phyloP scores from a whole-genome alignment of 345 rosid species.

The Brassica incana region DNA sequence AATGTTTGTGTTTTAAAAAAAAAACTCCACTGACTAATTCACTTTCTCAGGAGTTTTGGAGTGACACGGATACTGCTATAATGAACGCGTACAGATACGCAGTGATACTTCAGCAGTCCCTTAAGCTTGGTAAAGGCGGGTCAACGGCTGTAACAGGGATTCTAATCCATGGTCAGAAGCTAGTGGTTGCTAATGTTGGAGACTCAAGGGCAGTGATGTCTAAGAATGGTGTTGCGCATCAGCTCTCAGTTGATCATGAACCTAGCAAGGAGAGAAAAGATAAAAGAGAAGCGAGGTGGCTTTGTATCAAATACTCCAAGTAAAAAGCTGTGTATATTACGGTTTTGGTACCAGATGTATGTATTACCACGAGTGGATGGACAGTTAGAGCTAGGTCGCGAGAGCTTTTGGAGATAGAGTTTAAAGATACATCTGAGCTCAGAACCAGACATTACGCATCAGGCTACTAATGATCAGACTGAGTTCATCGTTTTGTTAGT shows the following conservation, averaged over 20 bases:
- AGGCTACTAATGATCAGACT: constrained; percentile 43
- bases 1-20: too few relatives aligned
- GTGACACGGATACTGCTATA: background rate
- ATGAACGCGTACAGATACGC: background rate
- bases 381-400: constrained; percentile 71
- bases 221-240: background rate
- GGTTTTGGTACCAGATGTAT: background rate
- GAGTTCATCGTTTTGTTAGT: constrained; percentile 26
- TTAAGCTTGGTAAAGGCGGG: background rate
- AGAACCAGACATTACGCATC: constrained; percentile 62
- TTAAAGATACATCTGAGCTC: constrained; percentile 86
- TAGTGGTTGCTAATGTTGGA: constrained; percentile 10
- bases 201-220: constrained; percentile 7
- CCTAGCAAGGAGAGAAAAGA: background rate
- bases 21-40: too few relatives aligned
- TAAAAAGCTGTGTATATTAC: background rate
- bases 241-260: constrained; percentile 6
- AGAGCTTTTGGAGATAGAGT: constrained; percentile 80
- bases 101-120: background rate
- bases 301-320: constrained; percentile 2
- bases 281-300: background rate
- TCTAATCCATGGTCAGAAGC: background rate
- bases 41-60: background rate
- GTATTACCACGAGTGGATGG: constrained; percentile 73
- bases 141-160: constrained; percentile 2